Percentiles rank a stretch among this genome's conserved stretches.
phyloP scores from a whole-genome alignment of 2,329 filamentous ascomycete species.

The Botryotinia globosa region DNA sequence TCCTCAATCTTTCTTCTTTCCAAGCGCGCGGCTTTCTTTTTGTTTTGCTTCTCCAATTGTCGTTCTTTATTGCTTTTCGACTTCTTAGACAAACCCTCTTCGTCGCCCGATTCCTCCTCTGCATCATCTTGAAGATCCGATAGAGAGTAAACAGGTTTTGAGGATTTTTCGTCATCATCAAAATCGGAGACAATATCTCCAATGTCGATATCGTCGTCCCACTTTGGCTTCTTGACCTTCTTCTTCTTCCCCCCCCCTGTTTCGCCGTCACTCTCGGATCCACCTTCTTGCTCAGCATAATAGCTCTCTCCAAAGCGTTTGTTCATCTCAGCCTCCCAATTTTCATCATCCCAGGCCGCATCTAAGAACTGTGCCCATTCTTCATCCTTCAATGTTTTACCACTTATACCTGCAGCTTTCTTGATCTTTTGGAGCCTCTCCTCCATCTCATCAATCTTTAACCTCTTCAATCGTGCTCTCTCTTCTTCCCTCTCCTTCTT shows the following conservation, averaged over 20 bases:
- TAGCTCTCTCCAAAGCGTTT: conserved; percentile 87
- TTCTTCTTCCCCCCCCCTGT: conserved; percentile 55
- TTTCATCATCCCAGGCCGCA: conserved; percentile 81
- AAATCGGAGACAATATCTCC: conserved; percentile 87
- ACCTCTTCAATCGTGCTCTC: conserved; percentile 75
- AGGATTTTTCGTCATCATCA: conserved; percentile 55
- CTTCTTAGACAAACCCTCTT: conserved; percentile 47
- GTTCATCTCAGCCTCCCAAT: conserved; percentile 89
- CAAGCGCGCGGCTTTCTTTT: conserved; percentile 71
- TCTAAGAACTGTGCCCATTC: conserved; percentile 85
- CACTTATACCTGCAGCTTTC: conserved; percentile 76
- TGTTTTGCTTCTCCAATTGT: conserved; percentile 56
- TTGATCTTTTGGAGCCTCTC: conserved; percentile 84
- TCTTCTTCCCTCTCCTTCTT: conserved; percentile 75
- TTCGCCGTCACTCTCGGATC: conserved; percentile 58
- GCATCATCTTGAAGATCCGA: conserved; percentile 49
- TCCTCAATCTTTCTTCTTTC: conserved; percentile 82
- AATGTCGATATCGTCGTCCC: conserved; percentile 98
- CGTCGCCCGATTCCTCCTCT: conserved; percentile 45
- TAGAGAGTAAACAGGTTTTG: conserved; percentile 52
- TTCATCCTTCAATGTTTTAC: conserved; percentile 65
- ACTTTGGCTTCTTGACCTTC: conserved; percentile 76
- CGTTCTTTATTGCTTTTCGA: conserved; percentile 59
- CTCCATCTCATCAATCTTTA: conserved; percentile 89
- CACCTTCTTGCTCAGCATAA: conserved; percentile 69